These are phyloP conservation scores for Mikania micrantha DNA, from an alignment of 129 eudicot genomes.

Conservation along the genomic window DNA sequence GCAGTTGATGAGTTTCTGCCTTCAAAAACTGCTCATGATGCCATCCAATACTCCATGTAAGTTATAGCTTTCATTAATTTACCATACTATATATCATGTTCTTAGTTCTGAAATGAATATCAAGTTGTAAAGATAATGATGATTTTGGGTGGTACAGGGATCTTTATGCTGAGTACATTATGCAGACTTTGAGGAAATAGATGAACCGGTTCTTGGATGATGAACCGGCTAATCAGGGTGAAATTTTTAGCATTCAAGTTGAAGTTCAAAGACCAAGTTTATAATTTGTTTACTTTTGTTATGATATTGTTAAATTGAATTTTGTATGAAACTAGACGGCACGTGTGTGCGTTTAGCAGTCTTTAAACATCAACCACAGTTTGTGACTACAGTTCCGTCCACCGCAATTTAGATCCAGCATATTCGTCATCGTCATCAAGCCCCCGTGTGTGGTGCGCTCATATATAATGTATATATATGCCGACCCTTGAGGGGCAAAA, in stretches of 20 bases:
- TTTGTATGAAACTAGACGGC: conserved; percentile 3
- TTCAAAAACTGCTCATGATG: conserved; percentile 42
- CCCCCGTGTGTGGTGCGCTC: too few species aligned
- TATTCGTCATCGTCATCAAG: too few species aligned
- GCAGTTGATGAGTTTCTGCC: conserved; percentile 68
- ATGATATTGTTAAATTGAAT: neutral
- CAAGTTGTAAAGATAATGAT: neutral
- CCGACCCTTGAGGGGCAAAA: too few species aligned
- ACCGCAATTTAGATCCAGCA: too few species aligned
- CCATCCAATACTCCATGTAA: conserved; percentile 62
- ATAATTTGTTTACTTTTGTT: conserved; percentile 5
- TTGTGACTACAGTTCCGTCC: too few species aligned
- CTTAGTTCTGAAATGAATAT: neutral
- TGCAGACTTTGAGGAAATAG: conserved; percentile 49
- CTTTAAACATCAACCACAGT: too few species aligned
- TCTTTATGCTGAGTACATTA: conserved; percentile 57
- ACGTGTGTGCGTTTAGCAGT: too few species aligned
- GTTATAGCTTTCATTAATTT: conserved; percentile 9
- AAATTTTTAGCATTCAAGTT: conserved; percentile 1
- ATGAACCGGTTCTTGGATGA: neutral
- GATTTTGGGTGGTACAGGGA: conserved; percentile 35
- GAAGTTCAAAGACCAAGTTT: neutral
- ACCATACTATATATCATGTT: neutral
- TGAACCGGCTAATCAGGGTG: neutral
- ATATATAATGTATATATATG: too few species aligned